Evolutionary conservation across 169 alveolate genomes (phyloP).

Genomic region (Eimeria necatrix): DNA sequence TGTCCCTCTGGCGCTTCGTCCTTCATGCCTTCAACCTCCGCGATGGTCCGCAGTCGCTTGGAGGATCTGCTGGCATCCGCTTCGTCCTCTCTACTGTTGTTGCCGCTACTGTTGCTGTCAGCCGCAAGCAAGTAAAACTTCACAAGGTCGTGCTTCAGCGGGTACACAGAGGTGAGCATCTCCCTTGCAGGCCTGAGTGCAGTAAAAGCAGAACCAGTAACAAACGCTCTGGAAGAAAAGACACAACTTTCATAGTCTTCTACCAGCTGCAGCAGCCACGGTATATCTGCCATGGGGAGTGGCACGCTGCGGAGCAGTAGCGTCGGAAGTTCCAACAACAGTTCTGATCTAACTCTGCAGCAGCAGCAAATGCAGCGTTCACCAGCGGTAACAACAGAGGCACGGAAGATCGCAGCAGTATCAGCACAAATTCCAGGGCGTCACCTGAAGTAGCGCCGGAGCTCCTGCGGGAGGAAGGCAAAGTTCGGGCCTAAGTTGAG

Average conservation of each 20-base stretch:
- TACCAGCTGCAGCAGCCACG: neutral
- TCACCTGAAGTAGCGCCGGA: conserved; percentile 29
- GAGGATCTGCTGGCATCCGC: neutral
- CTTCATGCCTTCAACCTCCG: conserved; percentile 80
- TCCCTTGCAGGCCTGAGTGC: conserved; percentile 82
- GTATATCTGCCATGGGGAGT: neutral
- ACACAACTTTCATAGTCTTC: neutral
- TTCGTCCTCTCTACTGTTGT: neutral
- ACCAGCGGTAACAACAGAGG: neutral
- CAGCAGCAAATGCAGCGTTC: neutral
- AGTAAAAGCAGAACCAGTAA: neutral
- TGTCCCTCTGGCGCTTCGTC: conserved; percentile 53
- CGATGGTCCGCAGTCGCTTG: conserved; percentile 75
- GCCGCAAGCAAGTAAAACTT: conserved; percentile 85
- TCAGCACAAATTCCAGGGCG: neutral
- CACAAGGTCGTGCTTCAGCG: conserved; percentile 86
- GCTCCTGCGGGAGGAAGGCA: conserved; percentile 83
- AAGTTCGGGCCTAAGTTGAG: conserved; percentile 89
- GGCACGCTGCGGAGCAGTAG: neutral
- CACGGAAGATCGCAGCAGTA: neutral
- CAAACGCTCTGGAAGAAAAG: neutral
- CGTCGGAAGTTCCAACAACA: neutral
- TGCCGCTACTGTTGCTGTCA: conserved; percentile 18
- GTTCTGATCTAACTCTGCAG: neutral
- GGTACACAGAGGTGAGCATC: conserved; percentile 85